Percentiles rank a stretch among this genome's conserved stretches.
Conservation (phyloP, 164 flowering plant species). For the Dillenia turbinata region DNA sequence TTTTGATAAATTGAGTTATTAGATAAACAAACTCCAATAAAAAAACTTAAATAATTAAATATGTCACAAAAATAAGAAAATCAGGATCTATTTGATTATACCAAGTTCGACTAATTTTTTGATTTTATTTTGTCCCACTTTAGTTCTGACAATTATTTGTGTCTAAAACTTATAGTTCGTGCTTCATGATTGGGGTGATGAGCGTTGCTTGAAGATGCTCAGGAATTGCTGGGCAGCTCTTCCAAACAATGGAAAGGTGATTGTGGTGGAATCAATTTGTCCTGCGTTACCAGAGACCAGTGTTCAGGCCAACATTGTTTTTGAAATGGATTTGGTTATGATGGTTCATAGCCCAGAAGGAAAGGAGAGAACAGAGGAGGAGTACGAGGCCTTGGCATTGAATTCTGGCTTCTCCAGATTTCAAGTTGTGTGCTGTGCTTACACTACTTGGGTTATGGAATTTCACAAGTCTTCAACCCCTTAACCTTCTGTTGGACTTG, state of each 20-base stretch:
- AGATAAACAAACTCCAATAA: too few relatives aligned
- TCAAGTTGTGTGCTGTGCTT: slow-evolving; percentile 18
- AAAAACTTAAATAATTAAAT: too few relatives aligned
- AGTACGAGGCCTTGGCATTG: slow-evolving; percentile 15
- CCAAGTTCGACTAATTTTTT: too few relatives aligned
- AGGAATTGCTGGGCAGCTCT: slow-evolving; percentile 26
- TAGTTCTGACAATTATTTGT: too few relatives aligned
- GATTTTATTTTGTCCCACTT: neutral
- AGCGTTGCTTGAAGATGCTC: slow-evolving; percentile 26
- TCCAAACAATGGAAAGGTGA: slow-evolving; percentile 22
- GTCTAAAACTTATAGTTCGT: slow-evolving; percentile 10
- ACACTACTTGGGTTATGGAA: slow-evolving; percentile 28
- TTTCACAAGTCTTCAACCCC: too few relatives aligned
- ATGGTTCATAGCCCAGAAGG: slow-evolving; percentile 24
- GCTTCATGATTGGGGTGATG: slow-evolving; percentile 27
- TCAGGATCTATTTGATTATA: too few relatives aligned
- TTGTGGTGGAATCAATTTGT: slow-evolving; percentile 21
- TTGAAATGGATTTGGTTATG: slow-evolving; percentile 20
- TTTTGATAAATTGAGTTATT: too few relatives aligned
- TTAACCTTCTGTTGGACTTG: too few relatives aligned
- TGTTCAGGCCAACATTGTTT: slow-evolving; percentile 10
- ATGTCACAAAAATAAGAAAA: too few relatives aligned
- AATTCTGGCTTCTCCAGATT: slow-evolving; percentile 20
- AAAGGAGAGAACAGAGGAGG: slow-evolving; percentile 25
- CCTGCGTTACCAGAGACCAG: slow-evolving; percentile 16